These are phyloP conservation scores for Taiozyma sp. DNA, from an alignment of 1,139 yeast genomes.

Conservation along the genomic window DNA sequence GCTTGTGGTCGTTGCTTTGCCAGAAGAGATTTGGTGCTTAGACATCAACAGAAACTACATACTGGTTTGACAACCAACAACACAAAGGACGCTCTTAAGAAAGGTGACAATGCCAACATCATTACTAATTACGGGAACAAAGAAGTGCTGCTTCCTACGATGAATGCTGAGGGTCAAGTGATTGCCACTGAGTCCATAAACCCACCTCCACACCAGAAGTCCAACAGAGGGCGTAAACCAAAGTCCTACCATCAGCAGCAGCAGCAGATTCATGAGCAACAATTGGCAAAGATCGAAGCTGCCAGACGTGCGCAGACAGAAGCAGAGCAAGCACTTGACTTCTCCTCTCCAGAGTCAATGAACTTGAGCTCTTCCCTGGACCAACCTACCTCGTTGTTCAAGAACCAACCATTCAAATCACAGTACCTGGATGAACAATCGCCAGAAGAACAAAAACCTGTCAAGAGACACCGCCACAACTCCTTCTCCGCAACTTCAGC, in stretches of 20 bases:
- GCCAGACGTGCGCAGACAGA: not conserved
- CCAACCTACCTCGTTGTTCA: not conserved
- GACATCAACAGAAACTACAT: slow-evolving; percentile 94
- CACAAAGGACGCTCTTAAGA: slow-evolving; percentile 13
- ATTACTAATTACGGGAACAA: slow-evolving; percentile 33
- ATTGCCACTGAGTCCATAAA: slow-evolving; percentile 1
- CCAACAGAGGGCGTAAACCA: not conserved
- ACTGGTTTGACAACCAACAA: slow-evolving; percentile 40
- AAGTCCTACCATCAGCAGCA: not conserved
- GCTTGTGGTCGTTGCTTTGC: slow-evolving; percentile 96
- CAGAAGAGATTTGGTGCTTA: slow-evolving; percentile 79
- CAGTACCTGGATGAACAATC: not conserved
- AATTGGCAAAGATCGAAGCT: not conserved
- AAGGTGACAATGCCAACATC: slow-evolving; percentile 27
- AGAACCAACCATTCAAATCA: not conserved
- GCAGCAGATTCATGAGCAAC: not conserved
- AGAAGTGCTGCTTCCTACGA: slow-evolving; percentile 32
- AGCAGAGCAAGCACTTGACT: not conserved
- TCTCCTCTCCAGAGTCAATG: not conserved
- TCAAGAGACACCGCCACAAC: slow-evolving; percentile 49
- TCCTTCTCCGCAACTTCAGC: slow-evolving; percentile 83
- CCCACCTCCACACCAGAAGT: not conserved
- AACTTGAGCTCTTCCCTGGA: slow-evolving; percentile 13
- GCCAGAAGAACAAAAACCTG: slow-evolving; percentile 3
- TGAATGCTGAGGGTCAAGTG: slow-evolving; percentile 13